These are phyloP conservation scores for Metschnikowia koreensis DNA, from an alignment of 805 yeast genomes.

Conservation along the genomic window DNA sequence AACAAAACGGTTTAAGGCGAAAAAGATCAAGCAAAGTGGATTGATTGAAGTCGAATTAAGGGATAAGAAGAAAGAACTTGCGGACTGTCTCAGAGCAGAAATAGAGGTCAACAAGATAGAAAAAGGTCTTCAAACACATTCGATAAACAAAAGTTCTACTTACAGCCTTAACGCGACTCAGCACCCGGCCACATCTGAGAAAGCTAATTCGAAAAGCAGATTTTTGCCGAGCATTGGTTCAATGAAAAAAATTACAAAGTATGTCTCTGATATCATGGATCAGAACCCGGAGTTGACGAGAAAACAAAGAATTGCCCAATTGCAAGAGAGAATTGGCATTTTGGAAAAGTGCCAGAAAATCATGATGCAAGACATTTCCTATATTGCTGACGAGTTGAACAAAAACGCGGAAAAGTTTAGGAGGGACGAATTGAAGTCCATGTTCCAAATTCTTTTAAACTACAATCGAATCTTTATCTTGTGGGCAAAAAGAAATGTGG, in stretches of 20 bases:
- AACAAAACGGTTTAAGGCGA: constrained; percentile 56
- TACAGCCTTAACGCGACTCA: constrained; percentile 13
- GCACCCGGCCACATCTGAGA: constrained; percentile 15
- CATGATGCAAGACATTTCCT: constrained; percentile 41
- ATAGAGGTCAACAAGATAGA: constrained; percentile 30
- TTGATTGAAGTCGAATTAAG: constrained; percentile 32
- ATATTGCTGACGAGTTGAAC: constrained; percentile 43
- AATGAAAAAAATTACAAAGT: constrained; percentile 48
- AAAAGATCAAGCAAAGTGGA: constrained; percentile 33
- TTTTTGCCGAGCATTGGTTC: constrained; percentile 51
- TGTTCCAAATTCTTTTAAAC: constrained; percentile 49
- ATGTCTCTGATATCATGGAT: constrained; percentile 56
- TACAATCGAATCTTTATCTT: constrained; percentile 56
- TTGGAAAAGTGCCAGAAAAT: constrained; percentile 50
- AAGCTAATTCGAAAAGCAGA: constrained; percentile 3
- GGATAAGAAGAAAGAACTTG: constrained; percentile 32
- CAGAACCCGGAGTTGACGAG: constrained; percentile 66
- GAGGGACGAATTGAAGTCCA: constrained; percentile 47
- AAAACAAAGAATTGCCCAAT: constrained; percentile 48
- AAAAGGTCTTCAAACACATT: constrained; percentile 22
- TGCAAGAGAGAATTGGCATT: constrained; percentile 50
- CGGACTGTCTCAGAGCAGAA: constrained; percentile 30
- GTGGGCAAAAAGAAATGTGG: constrained; percentile 68
- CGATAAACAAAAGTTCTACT: constrained; percentile 21
- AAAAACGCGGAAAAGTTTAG: constrained; percentile 51